Evolutionary conservation across 257 asterid genomes (phyloP).

Genomic region (Solanum acaule): DNA sequence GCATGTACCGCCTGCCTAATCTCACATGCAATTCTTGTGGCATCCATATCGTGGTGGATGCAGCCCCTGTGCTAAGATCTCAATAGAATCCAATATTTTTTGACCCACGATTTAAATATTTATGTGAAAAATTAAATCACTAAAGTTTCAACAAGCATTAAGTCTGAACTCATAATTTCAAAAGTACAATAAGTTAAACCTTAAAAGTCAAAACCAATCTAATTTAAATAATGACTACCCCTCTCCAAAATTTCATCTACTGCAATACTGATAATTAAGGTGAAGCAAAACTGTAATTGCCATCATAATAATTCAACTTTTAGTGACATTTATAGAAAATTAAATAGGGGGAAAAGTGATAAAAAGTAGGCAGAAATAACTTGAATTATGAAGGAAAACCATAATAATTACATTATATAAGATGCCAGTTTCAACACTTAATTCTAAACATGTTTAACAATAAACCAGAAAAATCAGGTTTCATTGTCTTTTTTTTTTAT

Average conservation of each 20-base stretch:
- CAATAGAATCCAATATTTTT: background rate
- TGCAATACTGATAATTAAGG: background rate
- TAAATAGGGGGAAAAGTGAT: background rate
- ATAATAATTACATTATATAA: conserved; percentile 19
- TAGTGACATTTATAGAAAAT: background rate
- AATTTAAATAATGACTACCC: too few species aligned
- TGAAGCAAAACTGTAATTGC: background rate
- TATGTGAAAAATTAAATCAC: background rate
- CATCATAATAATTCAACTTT: background rate
- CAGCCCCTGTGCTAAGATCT: background rate
- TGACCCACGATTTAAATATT: background rate
- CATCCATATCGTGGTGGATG: background rate
- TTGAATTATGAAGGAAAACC: background rate
- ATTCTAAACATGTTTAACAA: background rate
- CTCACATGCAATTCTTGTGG: conserved; percentile 5
- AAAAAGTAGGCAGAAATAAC: background rate
- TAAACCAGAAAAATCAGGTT: background rate
- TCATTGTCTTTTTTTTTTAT: background rate
- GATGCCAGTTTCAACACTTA: background rate
- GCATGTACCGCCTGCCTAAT: background rate
- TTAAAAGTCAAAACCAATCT: background rate
- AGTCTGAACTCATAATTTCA: background rate
- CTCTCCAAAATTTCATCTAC: background rate
- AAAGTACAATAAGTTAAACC: background rate
- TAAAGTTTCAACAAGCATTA: background rate